These are phyloP conservation scores for Pythium vanterpoolii DNA, from an alignment of 352 stramenopile species.

Conservation along the genomic window DNA sequence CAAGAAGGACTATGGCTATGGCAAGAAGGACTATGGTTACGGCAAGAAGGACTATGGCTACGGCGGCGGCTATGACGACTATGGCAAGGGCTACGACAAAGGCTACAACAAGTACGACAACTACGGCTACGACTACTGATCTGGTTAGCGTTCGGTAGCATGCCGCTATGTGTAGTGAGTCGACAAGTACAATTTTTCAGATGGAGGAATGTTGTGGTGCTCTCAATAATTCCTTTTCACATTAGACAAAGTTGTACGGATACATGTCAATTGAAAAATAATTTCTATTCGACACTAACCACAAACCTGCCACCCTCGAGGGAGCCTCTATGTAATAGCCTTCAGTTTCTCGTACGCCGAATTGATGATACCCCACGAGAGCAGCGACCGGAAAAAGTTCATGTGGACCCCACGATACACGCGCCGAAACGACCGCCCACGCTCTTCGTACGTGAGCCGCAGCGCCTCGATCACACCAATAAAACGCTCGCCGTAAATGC, in stretches of 20 bases:
- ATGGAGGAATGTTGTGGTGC: no score
- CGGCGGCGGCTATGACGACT: not conserved
- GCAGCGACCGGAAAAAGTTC: constrained; percentile 84
- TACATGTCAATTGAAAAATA: not conserved
- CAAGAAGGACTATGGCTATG: constrained; percentile 2
- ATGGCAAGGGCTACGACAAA: constrained; percentile 2
- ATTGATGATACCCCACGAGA: constrained; percentile 91
- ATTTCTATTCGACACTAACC: not conserved
- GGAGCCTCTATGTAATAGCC: constrained; percentile 43
- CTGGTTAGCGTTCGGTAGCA: not conserved
- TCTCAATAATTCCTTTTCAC: not conserved
- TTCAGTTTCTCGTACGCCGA: constrained; percentile 88
- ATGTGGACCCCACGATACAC: constrained; percentile 86
- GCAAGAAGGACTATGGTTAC: constrained; percentile 1
- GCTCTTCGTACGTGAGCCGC: constrained; percentile 68
- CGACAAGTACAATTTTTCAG: no score
- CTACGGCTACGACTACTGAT: not conserved
- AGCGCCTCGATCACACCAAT: constrained; percentile 56
- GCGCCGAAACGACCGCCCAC: constrained; percentile 46
- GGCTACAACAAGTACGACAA: constrained; percentile 4
- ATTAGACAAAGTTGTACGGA: not conserved
- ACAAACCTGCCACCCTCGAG: not conserved
- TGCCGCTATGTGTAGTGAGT: no score
- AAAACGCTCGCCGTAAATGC: constrained; percentile 64
- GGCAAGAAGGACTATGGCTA: constrained; percentile 1